Evolutionary conservation across 2,329 filamentous ascomycete species (phyloP), one percentile per base, ranked within the genome.

Genomic region (Penicillium brasilianum): DNA sequence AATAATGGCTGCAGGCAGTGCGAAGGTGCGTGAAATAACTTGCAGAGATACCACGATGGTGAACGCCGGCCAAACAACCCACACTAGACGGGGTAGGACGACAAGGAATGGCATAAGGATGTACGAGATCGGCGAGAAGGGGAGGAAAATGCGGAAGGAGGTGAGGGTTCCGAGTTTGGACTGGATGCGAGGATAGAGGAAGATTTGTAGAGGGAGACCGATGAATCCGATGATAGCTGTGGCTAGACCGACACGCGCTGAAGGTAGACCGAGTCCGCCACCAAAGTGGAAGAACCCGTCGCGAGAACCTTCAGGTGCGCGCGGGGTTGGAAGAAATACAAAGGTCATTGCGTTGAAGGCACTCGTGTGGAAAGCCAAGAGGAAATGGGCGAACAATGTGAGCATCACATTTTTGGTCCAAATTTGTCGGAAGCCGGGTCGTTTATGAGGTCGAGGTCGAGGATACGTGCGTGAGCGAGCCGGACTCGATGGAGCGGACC

Each of bases 301-400:
- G 58, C 70, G 62, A 69, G 67, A 71, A 70, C 67, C 82, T 76
- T 76, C 79, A 0, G 73, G 76, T 63, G 81, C 86, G 4, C 88
- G 87, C 0, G 89, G 88, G 0, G 89, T 90, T 0, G 90, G 91
- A 49, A 93, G 82, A 75, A 93, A 93, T 54, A 92, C 83, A 62
- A 91, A 90, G 80, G 88, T 91, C 48, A 93, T 84, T 1, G 89
- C 85, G 71, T 91, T 90, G 80, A 92, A 93, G 30, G 90, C 88
- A 61, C 88, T 89, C 69, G 92, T 82, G 76, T 92, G 89, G 70
- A 92, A 87, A 64, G 90, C 88, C 67, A 91, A 87, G 52, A 92
- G 84, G 34, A 88, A 88, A 64, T 89, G 87, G 28, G 83, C 84
- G 51, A 90, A 71, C 3, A 92, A 73, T 0, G 83, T 85, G 64